phyloP scores from a whole-genome alignment of 441 rosid genomes.

The Brassica balearica region DNA sequence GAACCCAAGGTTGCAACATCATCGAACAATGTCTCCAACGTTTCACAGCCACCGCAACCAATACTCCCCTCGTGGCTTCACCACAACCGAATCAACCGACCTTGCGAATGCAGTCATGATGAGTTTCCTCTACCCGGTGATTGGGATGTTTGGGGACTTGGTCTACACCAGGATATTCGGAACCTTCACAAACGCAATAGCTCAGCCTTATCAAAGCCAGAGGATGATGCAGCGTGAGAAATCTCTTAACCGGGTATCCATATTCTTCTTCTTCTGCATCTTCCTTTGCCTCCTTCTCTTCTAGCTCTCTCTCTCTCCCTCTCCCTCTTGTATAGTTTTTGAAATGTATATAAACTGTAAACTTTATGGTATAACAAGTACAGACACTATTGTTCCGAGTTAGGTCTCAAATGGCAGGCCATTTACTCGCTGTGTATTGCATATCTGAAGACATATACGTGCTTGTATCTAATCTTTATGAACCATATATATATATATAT shows the following conservation, averaged over 20 bases:
- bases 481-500: neutral
- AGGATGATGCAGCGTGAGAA: constrained; percentile 67
- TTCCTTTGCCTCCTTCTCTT: constrained; percentile 76
- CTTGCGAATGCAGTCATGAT: constrained; percentile 46
- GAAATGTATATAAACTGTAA: constrained; percentile 40
- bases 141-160: constrained; percentile 81
- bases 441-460: constrained; percentile 12
- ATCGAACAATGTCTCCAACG: constrained; percentile 49
- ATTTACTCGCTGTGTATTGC: constrained; percentile 6
- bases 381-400: constrained; percentile 15
- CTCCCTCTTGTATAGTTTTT: constrained; percentile 27
- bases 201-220: constrained; percentile 60
- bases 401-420: constrained; percentile 29
- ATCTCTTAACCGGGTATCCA: constrained; percentile 76
- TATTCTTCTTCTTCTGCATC: constrained; percentile 80
- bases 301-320: constrained; percentile 43
- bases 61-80: constrained; percentile 46
- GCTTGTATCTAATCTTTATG: constrained; percentile 11
- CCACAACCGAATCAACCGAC: constrained; percentile 48
- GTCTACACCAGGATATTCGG: constrained; percentile 57
- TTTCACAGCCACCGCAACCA: constrained; percentile 37
- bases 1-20: constrained; percentile 47
- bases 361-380: constrained; percentile 17
- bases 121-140: constrained; percentile 58
- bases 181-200: constrained; percentile 52